Percentiles rank a stretch among this genome's conserved stretches.
These are phyloP conservation scores for Excoecaria cochinchinensis DNA, from an alignment of 345 rosid species.

Conservation along the genomic window DNA sequence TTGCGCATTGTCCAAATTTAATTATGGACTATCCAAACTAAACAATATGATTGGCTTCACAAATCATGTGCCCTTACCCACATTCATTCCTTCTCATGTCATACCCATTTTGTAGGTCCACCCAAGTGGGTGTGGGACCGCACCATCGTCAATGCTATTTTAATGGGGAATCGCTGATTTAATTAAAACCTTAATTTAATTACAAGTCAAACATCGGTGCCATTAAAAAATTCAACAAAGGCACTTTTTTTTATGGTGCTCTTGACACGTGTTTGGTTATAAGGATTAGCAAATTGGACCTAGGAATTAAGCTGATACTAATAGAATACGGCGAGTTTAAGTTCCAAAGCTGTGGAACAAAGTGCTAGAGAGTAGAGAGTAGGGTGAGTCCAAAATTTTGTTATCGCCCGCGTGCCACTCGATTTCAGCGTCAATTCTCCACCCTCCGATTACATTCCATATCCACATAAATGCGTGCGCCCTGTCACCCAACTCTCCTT, in stretches of 20 bases:
- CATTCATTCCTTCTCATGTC: background rate
- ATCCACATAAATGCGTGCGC: conserved; percentile 43
- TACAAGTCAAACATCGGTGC: background rate
- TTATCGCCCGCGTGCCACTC: conserved; percentile 44
- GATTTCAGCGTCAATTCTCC: conserved; percentile 35
- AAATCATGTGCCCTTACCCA: background rate
- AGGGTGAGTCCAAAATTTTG: background rate
- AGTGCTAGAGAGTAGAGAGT: conserved; percentile 23
- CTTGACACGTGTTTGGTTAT: conserved; percentile 20
- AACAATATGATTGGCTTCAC: background rate
- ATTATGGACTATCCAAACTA: conserved; percentile 25
- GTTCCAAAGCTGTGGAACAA: conserved; percentile 47
- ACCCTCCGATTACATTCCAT: conserved; percentile 40
- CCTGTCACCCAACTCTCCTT: background rate
- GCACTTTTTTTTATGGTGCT: too few species aligned
- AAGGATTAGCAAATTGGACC: background rate
- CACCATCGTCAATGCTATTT: too few species aligned
- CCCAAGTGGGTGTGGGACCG: too few species aligned
- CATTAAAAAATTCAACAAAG: too few species aligned
- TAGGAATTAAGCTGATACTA: conserved; percentile 11
- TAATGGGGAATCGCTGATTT: background rate
- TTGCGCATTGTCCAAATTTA: conserved; percentile 39
- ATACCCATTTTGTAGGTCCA: background rate
- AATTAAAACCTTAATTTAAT: background rate
- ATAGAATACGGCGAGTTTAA: conserved; percentile 40